Evolutionary conservation across 805 yeast species (phyloP).

Genomic region (Phaffomyces opuntiae): DNA sequence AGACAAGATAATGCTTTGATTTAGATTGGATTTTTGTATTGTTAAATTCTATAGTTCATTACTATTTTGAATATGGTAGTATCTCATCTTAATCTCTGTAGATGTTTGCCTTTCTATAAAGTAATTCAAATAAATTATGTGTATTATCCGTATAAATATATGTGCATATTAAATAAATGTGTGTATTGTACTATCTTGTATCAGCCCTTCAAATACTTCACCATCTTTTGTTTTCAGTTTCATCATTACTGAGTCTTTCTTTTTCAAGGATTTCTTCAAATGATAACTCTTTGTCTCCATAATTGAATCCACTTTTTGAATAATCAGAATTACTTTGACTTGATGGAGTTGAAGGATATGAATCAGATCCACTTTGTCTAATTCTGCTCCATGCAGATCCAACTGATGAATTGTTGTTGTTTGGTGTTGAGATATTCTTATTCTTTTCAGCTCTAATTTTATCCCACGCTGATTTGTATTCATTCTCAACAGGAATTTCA

Average conservation of each 20-base stretch:
- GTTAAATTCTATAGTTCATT: too few species aligned
- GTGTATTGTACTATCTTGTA: background rate
- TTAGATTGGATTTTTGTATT: slow-evolving; percentile 2
- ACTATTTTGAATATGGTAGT: too few species aligned
- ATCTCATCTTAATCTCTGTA: too few species aligned
- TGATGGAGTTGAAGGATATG: background rate
- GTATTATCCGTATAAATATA: background rate
- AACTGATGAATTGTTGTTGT: background rate
- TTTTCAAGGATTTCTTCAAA: slow-evolving; percentile 22
- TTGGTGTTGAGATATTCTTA: background rate
- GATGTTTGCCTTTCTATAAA: too few species aligned
- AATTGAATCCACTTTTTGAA: background rate
- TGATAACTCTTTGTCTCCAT: background rate
- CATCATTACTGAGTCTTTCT: slow-evolving; percentile 16
- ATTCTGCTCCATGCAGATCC: slow-evolving; percentile 23
- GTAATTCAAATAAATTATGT: too few species aligned
- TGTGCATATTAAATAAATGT: background rate
- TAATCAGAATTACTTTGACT: too few species aligned
- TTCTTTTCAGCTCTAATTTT: slow-evolving; percentile 27
- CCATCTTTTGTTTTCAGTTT: slow-evolving; percentile 16
- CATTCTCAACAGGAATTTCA: background rate
- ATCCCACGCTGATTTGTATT: slow-evolving; percentile 30
- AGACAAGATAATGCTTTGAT: slow-evolving; percentile 56
- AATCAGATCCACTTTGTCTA: slow-evolving; percentile 14
- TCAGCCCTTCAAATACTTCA: background rate